Evolutionary conservation across 2,329 filamentous ascomycete genomes (phyloP).

Genomic region (Botrytis porri): DNA sequence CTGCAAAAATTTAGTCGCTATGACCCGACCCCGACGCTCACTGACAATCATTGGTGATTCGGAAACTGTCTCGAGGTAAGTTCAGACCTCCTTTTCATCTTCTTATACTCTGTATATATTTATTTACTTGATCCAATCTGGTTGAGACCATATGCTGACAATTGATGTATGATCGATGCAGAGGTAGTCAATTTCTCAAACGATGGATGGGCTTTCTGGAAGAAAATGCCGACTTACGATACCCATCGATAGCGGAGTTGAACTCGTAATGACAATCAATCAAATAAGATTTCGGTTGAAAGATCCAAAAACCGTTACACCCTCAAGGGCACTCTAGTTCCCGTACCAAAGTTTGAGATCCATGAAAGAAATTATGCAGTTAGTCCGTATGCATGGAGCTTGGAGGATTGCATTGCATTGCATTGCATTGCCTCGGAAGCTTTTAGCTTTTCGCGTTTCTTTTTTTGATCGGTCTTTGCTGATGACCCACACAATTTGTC

Average conservation of each 20-base stretch:
- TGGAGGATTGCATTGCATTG: not conserved
- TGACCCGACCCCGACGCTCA: slow-evolving; percentile 91
- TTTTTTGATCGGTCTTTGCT: not conserved
- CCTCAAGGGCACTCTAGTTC: not conserved
- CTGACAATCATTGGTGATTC: slow-evolving; percentile 90
- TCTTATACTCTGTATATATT: slow-evolving; percentile 2
- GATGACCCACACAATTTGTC: not conserved
- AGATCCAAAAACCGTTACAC: not conserved
- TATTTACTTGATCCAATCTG: slow-evolving; percentile 1
- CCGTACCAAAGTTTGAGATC: not conserved
- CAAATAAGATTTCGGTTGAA: not conserved
- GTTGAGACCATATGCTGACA: slow-evolving; percentile 30
- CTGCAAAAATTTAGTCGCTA: slow-evolving; percentile 65
- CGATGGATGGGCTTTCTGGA: slow-evolving; percentile 90
- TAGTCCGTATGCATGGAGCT: not conserved
- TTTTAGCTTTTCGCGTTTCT: not conserved
- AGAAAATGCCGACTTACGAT: slow-evolving; percentile 84
- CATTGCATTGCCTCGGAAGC: slow-evolving; percentile 7
- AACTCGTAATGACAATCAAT: slow-evolving; percentile 24
- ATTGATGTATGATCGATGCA: slow-evolving; percentile 42
- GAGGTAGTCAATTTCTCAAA: slow-evolving; percentile 81
- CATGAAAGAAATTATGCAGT: not conserved
- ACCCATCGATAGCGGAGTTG: slow-evolving; percentile 61
- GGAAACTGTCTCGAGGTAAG: slow-evolving; percentile 77
- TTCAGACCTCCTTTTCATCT: slow-evolving; percentile 35